Base-by-base conservation (phyloP, 2,329 filamentous ascomycete species). In the Pseudogymnoascus sp. region DNA sequence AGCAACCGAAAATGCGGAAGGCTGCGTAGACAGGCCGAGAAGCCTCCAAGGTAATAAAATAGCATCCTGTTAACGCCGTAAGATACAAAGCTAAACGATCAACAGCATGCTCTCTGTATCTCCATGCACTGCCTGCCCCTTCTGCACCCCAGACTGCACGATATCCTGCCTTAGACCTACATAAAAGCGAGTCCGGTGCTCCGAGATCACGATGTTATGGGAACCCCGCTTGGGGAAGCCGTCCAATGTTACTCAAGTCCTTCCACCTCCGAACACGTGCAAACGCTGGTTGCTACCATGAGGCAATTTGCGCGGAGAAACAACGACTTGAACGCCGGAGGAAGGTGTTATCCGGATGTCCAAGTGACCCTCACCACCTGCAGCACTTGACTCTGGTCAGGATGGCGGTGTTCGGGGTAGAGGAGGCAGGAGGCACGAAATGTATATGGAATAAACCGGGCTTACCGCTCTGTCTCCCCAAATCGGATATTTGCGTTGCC, bases 71-170 rank as follows among this genome's bases (percentile, higher is more conserved):
- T 52, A 30, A 52, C 12, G 23, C 45, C 30, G 23, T 30, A 30
- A 30, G n/a, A 5, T 52, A 26, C 9, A 52, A 18, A 52, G 45
- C 45, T 52, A 52, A 9, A 52, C 9, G 45, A 30, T 52, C n/a
- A 52, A 10, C 23, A 30, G 26, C 45, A 52, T 52, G 9, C 30
- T 18, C 15, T 2, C 45, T 30, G 45, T 30, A 52, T 30, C 26
- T 12, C 45, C 13, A 52, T 52, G 45, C 45, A 52, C 45, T 18
- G 9, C 23, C 10, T 30, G 21, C n/a, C 8, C 23, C 8, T 18
- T 52, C 45, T 52, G 45, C 45, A 52, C 26, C 45, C 45, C 45
- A 52, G 45, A 52, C 26, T 52, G 45, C 45, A 52, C 45, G 45
- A 18, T 26, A 12, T 52, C 23, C 9, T 52, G 45, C 45, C 41